These are phyloP conservation scores for Starmerella khaoyaiensis DNA, from an alignment of 805 yeast species.

Conservation along the genomic window DNA sequence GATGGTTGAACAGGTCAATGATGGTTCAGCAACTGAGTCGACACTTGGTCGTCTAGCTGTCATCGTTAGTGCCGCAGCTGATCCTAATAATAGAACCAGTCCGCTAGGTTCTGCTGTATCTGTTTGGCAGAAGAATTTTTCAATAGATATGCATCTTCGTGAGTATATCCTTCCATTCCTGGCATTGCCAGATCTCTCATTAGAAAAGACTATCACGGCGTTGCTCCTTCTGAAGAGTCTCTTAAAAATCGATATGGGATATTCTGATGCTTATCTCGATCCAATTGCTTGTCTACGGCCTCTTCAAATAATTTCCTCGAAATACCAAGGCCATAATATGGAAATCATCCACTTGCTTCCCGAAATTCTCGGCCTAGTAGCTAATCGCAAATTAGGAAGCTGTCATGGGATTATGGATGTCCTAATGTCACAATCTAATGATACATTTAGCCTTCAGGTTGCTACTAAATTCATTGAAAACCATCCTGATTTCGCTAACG, in stretches of 20 bases:
- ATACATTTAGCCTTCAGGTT: not conserved
- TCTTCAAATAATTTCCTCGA: slow-evolving; percentile 9
- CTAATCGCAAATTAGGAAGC: not conserved
- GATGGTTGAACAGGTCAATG: slow-evolving; percentile 3
- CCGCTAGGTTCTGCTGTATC: slow-evolving; percentile 4
- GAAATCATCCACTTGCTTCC: slow-evolving; percentile 11
- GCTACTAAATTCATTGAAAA: not conserved
- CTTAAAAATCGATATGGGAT: not conserved
- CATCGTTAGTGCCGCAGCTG: slow-evolving; percentile 7
- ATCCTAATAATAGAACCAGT: not conserved
- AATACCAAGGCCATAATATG: slow-evolving; percentile 2
- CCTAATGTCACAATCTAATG: not conserved
- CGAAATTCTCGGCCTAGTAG: slow-evolving; percentile 2
- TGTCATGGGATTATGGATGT: slow-evolving; percentile 2
- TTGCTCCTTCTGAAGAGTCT: slow-evolving; percentile 10
- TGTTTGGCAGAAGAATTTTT: slow-evolving; percentile 8
- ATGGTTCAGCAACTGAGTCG: slow-evolving; percentile 4
- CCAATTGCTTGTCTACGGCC: slow-evolving; percentile 15
- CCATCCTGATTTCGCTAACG: slow-evolving; percentile 1
- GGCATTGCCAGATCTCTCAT: not conserved
- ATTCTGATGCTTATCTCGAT: slow-evolving; percentile 13
- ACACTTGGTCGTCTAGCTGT: slow-evolving; percentile 8
- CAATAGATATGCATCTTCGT: slow-evolving; percentile 12
- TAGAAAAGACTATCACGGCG: not conserved
- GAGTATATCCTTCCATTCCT: slow-evolving; percentile 10